Evolutionary conservation across 176 grass and related monocot species (phyloP), one percentile per base, ranked within the genome.

Genomic region (Carex scoparia): DNA sequence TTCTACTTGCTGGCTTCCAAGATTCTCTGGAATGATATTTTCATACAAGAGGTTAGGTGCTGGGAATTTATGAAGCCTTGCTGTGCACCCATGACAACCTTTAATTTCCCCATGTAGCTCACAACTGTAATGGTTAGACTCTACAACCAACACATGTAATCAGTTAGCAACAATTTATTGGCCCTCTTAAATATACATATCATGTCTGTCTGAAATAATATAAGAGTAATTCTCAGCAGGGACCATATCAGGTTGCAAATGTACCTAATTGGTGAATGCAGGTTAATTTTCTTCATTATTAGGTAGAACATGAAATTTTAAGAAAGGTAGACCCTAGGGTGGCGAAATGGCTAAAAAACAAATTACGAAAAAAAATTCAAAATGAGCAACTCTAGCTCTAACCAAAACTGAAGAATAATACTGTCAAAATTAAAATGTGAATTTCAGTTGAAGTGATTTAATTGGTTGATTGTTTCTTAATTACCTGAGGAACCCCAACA

Each of bases 101-200:
- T 89, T 62, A 86, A 61, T 53, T 86, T 89, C 12, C 78, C 84
- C 87, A 86, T 86, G 83, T 89, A 89, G 84, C 87, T 89, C 10
- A 86, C 84, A 49, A 86, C 55, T 68, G 84, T 46, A n/a, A 89
- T 61, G 7, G 66, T 82, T 18, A 89, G 84, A 60, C 78, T 82
- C 87, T 89, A 57, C 23, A 80, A 64, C 27, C 30, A 78, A 64
- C 54, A 80, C 30, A 32, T 61, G 48, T 14, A 70, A 59, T 53
- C 35, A 59, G 14, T 85, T 60, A 85, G 66, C 15, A 68, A 68
- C 6, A 83, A 83, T 53, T 49, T 51, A 65, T 67, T 28, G 9
- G 23, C 12, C 53, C 51, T 33, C 6, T 78, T 33, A 33, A 78
- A 16, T 78, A 57, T 78, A 56, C 13, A 57, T 7, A 78, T 78